Evolutionary conservation across 73 alveolate genomes (phyloP).

Genomic region (Uronychia binucleata): DNA sequence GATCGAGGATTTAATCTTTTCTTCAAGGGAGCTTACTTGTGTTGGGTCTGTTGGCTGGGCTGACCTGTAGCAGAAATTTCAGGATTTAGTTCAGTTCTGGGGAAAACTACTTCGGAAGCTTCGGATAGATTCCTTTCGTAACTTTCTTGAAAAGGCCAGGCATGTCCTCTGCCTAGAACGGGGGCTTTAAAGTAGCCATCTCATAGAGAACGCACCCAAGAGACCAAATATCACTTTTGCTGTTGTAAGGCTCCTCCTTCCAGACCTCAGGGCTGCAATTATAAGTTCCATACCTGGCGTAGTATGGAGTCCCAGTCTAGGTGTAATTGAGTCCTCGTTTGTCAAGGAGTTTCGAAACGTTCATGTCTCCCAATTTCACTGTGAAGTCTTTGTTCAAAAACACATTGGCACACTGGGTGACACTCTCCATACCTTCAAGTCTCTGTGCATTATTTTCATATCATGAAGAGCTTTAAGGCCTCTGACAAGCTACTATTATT

Average conservation of each 20-base stretch:
- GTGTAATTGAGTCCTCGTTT: conserved; percentile 62
- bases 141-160: conserved; percentile 71
- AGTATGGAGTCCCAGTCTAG: conserved; percentile 62
- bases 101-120: neutral
- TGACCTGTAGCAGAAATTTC: neutral
- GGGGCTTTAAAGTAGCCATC: conserved; percentile 74
- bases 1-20: neutral
- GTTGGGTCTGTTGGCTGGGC: conserved; percentile 13
- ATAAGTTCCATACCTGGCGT: conserved; percentile 45
- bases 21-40: neutral
- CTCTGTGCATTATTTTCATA: conserved; percentile 75
- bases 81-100: neutral
- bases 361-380: conserved; percentile 81
- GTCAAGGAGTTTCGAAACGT: conserved; percentile 73
- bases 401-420: conserved; percentile 68
- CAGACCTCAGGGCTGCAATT: conserved; percentile 76
- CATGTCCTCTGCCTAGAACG: conserved; percentile 77
- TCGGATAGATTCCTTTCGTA: conserved; percentile 15
- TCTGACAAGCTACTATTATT: conserved; percentile 12
- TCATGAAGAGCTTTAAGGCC: conserved; percentile 77
- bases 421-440: conserved; percentile 25
- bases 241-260: conserved; percentile 77
- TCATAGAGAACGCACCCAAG: conserved; percentile 92
- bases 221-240: conserved; percentile 93
- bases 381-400: conserved; percentile 69